Percentiles rank a stretch among this genome's conserved stretches.
These are phyloP conservation scores for Hortiboletus flavorubellus DNA, from an alignment of 768 basidiomycete genomes.

Conservation along the genomic window DNA sequence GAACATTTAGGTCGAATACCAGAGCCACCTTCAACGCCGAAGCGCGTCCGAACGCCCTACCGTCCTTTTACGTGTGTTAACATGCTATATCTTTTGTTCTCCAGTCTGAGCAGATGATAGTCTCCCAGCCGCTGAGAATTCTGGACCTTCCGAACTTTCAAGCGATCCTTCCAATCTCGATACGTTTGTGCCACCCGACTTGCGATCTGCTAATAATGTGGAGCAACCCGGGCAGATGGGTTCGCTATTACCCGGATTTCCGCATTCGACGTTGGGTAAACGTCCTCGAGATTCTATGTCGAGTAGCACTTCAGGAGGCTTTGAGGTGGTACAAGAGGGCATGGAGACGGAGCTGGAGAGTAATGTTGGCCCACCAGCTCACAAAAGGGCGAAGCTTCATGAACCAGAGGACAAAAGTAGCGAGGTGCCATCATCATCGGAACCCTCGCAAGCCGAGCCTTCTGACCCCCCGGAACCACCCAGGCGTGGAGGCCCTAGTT, in stretches of 20 bases:
- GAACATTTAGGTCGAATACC: conserved; percentile 23
- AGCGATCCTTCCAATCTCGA: conserved; percentile 23
- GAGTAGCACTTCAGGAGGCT: conserved; percentile 39
- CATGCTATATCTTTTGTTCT: neutral
- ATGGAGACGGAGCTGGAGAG: conserved; percentile 38
- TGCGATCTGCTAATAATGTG: conserved; percentile 2
- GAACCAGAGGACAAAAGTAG: conserved; percentile 26
- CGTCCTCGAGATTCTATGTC: conserved; percentile 53
- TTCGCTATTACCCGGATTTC: conserved; percentile 35
- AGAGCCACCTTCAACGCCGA: conserved; percentile 33
- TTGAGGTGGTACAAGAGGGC: conserved; percentile 43
- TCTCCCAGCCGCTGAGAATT: conserved; percentile 17
- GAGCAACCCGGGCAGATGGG: conserved; percentile 15
- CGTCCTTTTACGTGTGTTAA: conserved; percentile 24
- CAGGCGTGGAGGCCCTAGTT: conserved; percentile 36
- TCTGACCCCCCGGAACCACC: conserved; percentile 11
- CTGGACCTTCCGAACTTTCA: conserved; percentile 17
- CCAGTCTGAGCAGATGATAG: conserved; percentile 19
- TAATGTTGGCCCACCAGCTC: conserved; percentile 41
- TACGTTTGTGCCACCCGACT: conserved; percentile 5
- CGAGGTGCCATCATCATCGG: conserved; percentile 5
- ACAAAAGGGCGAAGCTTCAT: conserved; percentile 49
- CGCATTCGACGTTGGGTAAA: conserved; percentile 59
- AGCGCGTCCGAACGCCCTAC: conserved; percentile 33
- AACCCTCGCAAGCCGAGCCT: conserved; percentile 16